phyloP scores from a whole-genome alignment of 768 basidiomycete species.

The Naganishia randhawae region DNA sequence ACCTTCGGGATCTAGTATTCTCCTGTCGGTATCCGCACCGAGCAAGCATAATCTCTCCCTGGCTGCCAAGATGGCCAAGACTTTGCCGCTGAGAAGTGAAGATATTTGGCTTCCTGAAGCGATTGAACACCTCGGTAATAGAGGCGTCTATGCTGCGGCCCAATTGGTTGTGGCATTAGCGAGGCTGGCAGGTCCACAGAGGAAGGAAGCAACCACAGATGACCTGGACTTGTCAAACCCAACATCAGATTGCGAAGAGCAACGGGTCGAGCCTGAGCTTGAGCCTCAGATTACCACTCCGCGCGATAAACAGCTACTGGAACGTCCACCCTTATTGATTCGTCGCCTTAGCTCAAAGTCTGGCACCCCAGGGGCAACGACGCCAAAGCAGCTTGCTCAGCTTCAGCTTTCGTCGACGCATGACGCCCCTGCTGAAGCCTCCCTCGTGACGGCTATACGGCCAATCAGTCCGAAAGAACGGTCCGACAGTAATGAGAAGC shows the following conservation, averaged over 20 bases:
- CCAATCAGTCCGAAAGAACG: background rate
- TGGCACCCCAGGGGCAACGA: conserved; percentile 3
- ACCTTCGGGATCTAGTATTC: background rate
- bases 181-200: conserved; percentile 57
- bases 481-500: background rate
- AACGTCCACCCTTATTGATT: conserved; percentile 8
- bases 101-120: conserved; percentile 69
- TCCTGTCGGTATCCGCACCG: background rate
- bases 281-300: background rate
- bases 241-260: conserved; percentile 6
- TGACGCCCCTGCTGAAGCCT: background rate
- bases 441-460: background rate
- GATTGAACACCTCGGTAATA: conserved; percentile 54
- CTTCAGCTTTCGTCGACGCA: background rate
- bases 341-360: conserved; percentile 2
- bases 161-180: conserved; percentile 67
- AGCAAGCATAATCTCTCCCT: conserved; percentile 20
- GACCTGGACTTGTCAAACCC: background rate
- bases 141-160: conserved; percentile 66
- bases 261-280: background rate
- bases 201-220: background rate
- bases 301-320: background rate
- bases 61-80: conserved; percentile 36
- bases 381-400: background rate
- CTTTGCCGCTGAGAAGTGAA: conserved; percentile 61